phyloP scores from a whole-genome alignment of 78 protist genomes.

The slime mould (Dictyostelium discoideum) region DNA sequence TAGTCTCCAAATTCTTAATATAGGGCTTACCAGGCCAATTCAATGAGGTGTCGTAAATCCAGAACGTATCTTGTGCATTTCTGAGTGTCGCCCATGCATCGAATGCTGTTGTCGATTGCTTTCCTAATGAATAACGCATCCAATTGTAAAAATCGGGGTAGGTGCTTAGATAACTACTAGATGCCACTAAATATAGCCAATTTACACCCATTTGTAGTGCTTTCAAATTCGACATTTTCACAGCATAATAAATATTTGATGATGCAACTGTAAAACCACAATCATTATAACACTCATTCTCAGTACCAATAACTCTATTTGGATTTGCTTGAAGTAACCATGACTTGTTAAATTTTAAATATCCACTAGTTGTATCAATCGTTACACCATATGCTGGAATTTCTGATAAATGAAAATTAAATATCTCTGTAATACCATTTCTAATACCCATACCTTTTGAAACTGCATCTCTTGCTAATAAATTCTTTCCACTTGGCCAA shows the following conservation, averaged over 20 bases:
- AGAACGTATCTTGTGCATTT: slow-evolving; percentile 42
- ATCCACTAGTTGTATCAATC: slow-evolving; percentile 14
- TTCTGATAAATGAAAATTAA: slow-evolving; percentile 49
- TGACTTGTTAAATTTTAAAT: slow-evolving; percentile 9
- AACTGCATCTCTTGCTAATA: slow-evolving; percentile 50
- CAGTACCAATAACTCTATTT: slow-evolving; percentile 60
- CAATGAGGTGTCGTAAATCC: neutral
- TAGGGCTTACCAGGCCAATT: slow-evolving; percentile 28
- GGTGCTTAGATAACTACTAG: neutral
- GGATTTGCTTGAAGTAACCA: slow-evolving; percentile 41
- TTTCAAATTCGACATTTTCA: slow-evolving; percentile 61
- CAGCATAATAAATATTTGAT: slow-evolving; percentile 9
- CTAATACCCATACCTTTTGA: slow-evolving; percentile 67
- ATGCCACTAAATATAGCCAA: slow-evolving; percentile 36
- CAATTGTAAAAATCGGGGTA: slow-evolving; percentile 24
- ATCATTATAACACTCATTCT: slow-evolving; percentile 56
- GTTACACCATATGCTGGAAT: slow-evolving; percentile 55
- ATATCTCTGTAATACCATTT: slow-evolving; percentile 65
- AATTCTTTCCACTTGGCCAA: slow-evolving; percentile 34
- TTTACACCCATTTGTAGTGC: slow-evolving; percentile 71
- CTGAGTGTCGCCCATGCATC: slow-evolving; percentile 58
- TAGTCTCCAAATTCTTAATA: slow-evolving; percentile 42
- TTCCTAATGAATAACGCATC: slow-evolving; percentile 36
- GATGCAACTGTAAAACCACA: slow-evolving; percentile 19
- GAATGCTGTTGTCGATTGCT: neutral